These are phyloP conservation scores for Argentina anserina DNA, from an alignment of 306 rosid genomes.

Conservation along the genomic window DNA sequence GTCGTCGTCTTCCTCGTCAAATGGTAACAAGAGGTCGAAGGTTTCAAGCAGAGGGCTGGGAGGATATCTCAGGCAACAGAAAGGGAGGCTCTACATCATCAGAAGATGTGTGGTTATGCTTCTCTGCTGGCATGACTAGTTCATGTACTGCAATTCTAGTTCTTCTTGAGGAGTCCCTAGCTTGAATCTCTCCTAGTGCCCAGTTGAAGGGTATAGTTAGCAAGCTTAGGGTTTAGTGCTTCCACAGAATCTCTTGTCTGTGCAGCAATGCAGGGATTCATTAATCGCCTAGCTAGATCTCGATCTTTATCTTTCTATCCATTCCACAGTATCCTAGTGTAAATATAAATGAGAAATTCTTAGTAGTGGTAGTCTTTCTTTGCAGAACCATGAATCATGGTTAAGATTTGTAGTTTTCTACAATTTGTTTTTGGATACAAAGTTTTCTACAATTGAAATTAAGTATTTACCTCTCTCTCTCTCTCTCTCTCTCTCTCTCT, in stretches of 20 bases:
- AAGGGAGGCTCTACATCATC: slow-evolving; percentile 77
- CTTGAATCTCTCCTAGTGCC: not conserved
- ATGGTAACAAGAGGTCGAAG: slow-evolving; percentile 37
- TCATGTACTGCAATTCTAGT: not conserved
- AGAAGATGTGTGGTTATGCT: slow-evolving; percentile 87
- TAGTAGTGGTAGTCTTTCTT: not conserved
- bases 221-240: not conserved
- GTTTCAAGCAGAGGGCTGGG: slow-evolving; percentile 62
- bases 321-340: not conserved
- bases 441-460: not conserved
- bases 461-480: not conserved
- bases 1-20: not conserved
- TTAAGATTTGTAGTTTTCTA: not conserved
- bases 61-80: slow-evolving; percentile 69
- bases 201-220: not conserved
- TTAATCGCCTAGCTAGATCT: not conserved
- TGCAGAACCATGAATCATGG: not conserved
- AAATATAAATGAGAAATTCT: not conserved
- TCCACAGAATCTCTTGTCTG: not conserved
- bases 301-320: not conserved
- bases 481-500: not conserved
- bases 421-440: too few species aligned
- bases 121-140: slow-evolving; percentile 81
- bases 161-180: not conserved
- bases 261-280: not conserved